Evolutionary conservation across 345 rosid genomes (phyloP).

Genomic region (Moricandia moricandioides): DNA sequence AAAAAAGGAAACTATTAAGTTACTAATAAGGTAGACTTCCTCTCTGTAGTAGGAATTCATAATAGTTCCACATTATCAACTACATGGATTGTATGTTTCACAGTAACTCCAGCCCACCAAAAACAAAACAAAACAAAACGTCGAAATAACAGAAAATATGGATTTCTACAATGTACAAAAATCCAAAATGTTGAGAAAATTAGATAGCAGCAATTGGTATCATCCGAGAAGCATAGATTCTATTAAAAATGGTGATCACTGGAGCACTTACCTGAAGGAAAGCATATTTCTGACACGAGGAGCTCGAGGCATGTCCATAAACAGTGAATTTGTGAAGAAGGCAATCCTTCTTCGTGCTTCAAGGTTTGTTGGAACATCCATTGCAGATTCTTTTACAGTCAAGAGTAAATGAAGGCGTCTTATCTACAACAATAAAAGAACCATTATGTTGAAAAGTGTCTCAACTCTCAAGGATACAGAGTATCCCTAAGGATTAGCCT

Average conservation of each 20-base stretch:
- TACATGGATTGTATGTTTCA: constrained; percentile 4
- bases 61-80: not conserved
- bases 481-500: not conserved
- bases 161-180: not conserved
- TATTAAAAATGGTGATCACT: constrained; percentile 2
- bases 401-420: constrained; percentile 87
- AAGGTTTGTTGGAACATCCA: constrained; percentile 86
- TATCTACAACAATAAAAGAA: constrained; percentile 48
- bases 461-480: constrained; percentile 3
- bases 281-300: constrained; percentile 93
- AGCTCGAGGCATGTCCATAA: constrained; percentile 98
- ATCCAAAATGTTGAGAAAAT: not conserved
- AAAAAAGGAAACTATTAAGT: constrained; percentile 7
- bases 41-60: constrained; percentile 3
- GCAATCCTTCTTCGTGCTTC: constrained; percentile 96
- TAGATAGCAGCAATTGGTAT: not conserved
- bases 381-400: constrained; percentile 89
- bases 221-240: constrained; percentile 4
- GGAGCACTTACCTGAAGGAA: constrained; percentile 66
- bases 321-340: constrained; percentile 87
- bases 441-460: constrained; percentile 1
- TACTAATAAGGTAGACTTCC: constrained; percentile 11
- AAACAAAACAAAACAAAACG: not conserved
- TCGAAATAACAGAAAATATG: not conserved
- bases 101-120: not conserved